Evolutionary conservation across 768 basidiomycete species (phyloP).

Genomic region (Amanita rubescens): DNA sequence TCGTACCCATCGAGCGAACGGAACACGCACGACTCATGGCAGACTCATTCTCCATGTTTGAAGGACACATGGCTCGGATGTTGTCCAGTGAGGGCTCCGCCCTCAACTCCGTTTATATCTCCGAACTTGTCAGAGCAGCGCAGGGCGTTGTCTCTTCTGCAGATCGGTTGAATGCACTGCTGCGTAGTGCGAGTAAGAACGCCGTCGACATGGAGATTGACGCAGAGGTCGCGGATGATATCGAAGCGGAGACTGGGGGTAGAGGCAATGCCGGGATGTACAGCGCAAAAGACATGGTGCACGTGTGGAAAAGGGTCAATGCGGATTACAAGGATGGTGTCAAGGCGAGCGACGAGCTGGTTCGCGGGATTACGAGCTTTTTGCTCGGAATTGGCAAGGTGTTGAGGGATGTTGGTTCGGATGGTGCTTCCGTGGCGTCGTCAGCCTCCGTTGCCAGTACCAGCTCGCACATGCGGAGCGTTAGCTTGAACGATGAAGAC

Average conservation of each 20-base stretch:
- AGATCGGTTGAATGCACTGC: conserved; percentile 57
- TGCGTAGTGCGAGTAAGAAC: conserved; percentile 46
- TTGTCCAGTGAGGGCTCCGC: conserved; percentile 24
- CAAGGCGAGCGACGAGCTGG: conserved; percentile 70
- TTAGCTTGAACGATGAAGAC: conserved; percentile 48
- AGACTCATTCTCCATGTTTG: conserved; percentile 65
- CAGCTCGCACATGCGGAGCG: conserved; percentile 39
- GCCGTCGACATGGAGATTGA: conserved; percentile 72
- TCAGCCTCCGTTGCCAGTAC: conserved; percentile 18
- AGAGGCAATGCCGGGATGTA: conserved; percentile 9
- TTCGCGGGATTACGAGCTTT: conserved; percentile 68
- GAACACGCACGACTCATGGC: conserved; percentile 69
- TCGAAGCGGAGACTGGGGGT: background rate
- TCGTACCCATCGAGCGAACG: conserved; percentile 10
- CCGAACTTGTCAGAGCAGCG: conserved; percentile 55
- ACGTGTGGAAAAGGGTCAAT: conserved; percentile 64
- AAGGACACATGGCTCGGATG: conserved; percentile 52
- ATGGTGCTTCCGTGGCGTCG: conserved; percentile 15
- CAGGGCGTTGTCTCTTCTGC: conserved; percentile 56
- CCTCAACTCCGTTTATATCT: conserved; percentile 24
- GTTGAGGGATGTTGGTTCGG: conserved; percentile 44
- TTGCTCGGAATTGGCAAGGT: conserved; percentile 69
- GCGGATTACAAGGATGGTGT: conserved; percentile 67
- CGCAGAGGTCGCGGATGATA: conserved; percentile 56
- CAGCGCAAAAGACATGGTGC: conserved; percentile 31